Evolutionary conservation across 1,284 basidiomycete genomes (phyloP), one percentile per base, ranked within the genome.

Genomic region (Mycena citricolor): DNA sequence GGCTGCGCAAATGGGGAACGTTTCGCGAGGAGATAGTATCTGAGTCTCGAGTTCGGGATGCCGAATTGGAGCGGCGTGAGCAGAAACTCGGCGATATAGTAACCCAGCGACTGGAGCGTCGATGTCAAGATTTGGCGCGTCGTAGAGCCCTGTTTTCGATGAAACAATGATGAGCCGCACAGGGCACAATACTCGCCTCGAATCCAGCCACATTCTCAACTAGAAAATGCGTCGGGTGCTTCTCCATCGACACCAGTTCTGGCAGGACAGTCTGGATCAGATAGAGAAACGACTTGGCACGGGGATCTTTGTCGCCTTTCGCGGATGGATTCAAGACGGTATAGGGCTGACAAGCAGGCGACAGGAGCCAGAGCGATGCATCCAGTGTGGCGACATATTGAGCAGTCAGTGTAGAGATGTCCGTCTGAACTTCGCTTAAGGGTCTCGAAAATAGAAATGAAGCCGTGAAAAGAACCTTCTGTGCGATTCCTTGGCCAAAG

Each of bases 191-290:
- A 46, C 29, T n/a, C 58, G 86, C 86, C 78, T 87, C 83, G 53
- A 90, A 90, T 12, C 86, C 86, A 12, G 80, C 83, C 5, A 90
- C 86, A 54, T 90, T 90, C 58, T 90, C 86, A 7, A 90, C 67
- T 8, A 90, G 68, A 17, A 90, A 58, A 51, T 72, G 73, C 5
- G 60, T 66, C 4, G 86, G 86, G 39, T 79, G 74, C 4, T 60
- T 58, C 22, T 65, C 57, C 8, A 56, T 57, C 11, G 52, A 47
- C 7, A 65, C 74, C 32, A 90, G 62, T 23, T 74, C 71, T 0
- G 86, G 85, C 0, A 90, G 65, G n/a, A 88, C 69, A n/a, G 64
- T 59, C 47, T 77, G 68, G 19, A 87, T 67, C 19, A 90, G 71
- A 60, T 85, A 78, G 20, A 87, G 67, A 60, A 89, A 90, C 0